Evolutionary conservation across 768 basidiomycete genomes (phyloP), one percentile per base, ranked within the genome.

Genomic region (Agaricus bisporus): DNA sequence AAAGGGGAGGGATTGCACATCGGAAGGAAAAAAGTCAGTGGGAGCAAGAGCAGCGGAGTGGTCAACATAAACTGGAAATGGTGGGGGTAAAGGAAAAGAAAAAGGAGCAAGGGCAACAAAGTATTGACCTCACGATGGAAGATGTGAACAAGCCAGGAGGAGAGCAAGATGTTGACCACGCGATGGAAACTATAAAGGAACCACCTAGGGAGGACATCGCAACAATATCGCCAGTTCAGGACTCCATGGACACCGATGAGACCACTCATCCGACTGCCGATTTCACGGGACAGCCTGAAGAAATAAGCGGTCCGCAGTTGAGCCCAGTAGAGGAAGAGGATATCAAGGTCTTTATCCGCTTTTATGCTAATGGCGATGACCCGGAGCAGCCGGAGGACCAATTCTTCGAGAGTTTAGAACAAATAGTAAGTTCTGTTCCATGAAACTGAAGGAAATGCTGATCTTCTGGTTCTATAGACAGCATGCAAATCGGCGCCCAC

Each of bases 371-470:
- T 10, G 78, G 75, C 15, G 68, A 72, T 38, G 76, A 76, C 10
- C 73, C 78, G 4, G 73, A 76, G 1, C 69, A 73, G 7, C 64
- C 68, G 8, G 70, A 70, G 12, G 62, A 65, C 1, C 61, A 73
- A n/a, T 68, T 83, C 32, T 88, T 83, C 81, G 68, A 65, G 44
- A 69, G 64, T 39, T 63, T 88, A 41, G 68, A 70, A 39, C 61
- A 64, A 49, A 66, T 76, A 69, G 86, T 82, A 56, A 45, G 72
- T 64, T 49, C 28, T 6, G 20, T 51, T 28, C 25, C 36, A 39
- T 36, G 5, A 17, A 25, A 17, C 4, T n/a, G 52, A 45, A 50
- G 55, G n/a, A 41, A 11, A 41, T 9, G 28, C 17, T 29, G 44
- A 49, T 35, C 37, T 7, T 56, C 48, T 18, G 36, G n/a, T 12